Evolutionary conservation across 1,284 basidiomycete species (phyloP).

Genomic region (Moesziomyces aphidis): DNA sequence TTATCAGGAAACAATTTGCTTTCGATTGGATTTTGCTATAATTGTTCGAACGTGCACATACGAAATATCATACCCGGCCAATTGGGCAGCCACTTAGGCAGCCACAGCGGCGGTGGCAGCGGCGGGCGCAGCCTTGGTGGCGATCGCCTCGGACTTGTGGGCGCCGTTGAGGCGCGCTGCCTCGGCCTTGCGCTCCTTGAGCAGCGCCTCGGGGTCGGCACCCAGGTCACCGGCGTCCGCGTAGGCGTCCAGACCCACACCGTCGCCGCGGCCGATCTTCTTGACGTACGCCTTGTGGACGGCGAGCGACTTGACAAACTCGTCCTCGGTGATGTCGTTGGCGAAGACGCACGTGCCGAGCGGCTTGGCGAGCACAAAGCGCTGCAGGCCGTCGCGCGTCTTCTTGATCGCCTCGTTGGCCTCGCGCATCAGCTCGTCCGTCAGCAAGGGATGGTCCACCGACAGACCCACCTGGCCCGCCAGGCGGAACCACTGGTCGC

Average conservation of each 20-base stretch:
- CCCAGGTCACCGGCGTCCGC: slow-evolving; percentile 70
- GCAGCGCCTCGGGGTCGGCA: slow-evolving; percentile 64
- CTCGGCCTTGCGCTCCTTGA: slow-evolving; percentile 48
- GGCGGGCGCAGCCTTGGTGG: slow-evolving; percentile 5
- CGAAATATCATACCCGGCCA: not conserved
- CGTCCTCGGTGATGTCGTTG: slow-evolving; percentile 70
- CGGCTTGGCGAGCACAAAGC: slow-evolving; percentile 70
- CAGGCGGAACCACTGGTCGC: slow-evolving; percentile 70
- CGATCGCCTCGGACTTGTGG: slow-evolving; percentile 9
- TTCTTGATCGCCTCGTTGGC: slow-evolving; percentile 70
- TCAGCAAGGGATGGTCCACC: slow-evolving; percentile 70
- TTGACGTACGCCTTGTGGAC: slow-evolving; percentile 70
- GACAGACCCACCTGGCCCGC: slow-evolving; percentile 69
- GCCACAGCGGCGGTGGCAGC: slow-evolving; percentile 25
- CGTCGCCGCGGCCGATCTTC: slow-evolving; percentile 60
- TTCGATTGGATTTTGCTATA: not conserved
- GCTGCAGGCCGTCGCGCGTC: slow-evolving; percentile 70
- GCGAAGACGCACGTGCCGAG: slow-evolving; percentile 70
- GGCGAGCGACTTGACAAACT: slow-evolving; percentile 68
- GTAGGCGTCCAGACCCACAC: slow-evolving; percentile 69
- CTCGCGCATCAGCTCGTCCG: slow-evolving; percentile 67
- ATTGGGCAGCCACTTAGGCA: slow-evolving; percentile 9
- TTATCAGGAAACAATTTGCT: not conserved
- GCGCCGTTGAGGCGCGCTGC: slow-evolving; percentile 22
- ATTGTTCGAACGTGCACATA: slow-evolving; percentile 9